A percentile compares a stretch with the other conserved stretches of the same genome.
phyloP scores from a whole-genome alignment of 495 filamentous ascomycete genomes.

The Talaromyces thailandensis region DNA sequence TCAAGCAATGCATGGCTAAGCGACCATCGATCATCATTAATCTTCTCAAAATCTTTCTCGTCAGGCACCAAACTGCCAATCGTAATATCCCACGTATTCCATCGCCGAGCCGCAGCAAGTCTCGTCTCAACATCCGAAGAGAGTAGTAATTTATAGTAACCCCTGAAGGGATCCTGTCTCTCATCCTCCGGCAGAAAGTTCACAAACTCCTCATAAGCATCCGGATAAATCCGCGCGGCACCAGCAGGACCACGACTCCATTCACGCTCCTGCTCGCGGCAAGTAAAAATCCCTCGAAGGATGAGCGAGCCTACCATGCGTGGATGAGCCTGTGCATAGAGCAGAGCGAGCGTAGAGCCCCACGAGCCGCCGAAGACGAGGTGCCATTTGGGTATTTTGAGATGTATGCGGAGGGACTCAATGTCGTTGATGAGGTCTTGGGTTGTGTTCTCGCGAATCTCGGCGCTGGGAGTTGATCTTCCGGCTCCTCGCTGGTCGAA shows the following conservation, averaged over 20 bases:
- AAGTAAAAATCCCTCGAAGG: constrained; percentile 30
- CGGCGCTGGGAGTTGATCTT: constrained; percentile 28
- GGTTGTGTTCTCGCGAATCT: constrained; percentile 35
- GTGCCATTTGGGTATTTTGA: constrained; percentile 32
- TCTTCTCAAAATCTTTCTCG: constrained; percentile 9
- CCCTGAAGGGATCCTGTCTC: constrained; percentile 17
- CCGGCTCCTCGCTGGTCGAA: constrained; percentile 39
- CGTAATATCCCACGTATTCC: constrained; percentile 29
- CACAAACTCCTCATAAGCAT: constrained; percentile 29
- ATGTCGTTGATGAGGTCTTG: constrained; percentile 33
- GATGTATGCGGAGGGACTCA: constrained; percentile 28
- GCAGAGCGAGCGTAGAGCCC: constrained; percentile 33
- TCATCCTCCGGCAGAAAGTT: constrained; percentile 20
- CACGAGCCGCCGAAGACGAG: constrained; percentile 42
- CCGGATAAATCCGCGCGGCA: constrained; percentile 26
- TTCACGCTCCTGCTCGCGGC: constrained; percentile 19
- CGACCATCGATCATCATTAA: constrained; percentile 21
- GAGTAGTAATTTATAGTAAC: constrained; percentile 27
- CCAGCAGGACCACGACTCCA: constrained; percentile 16
- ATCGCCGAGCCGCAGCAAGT: constrained; percentile 14
- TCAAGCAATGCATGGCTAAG: constrained; percentile 28
- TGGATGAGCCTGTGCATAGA: constrained; percentile 33
- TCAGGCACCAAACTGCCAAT: constrained; percentile 19
- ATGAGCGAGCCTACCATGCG: constrained; percentile 23
- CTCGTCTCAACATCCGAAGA: neutral